Evolutionary conservation across 768 basidiomycete genomes (phyloP), one percentile per base, ranked within the genome.

Genomic region (Psilocybe cyanescens): DNA sequence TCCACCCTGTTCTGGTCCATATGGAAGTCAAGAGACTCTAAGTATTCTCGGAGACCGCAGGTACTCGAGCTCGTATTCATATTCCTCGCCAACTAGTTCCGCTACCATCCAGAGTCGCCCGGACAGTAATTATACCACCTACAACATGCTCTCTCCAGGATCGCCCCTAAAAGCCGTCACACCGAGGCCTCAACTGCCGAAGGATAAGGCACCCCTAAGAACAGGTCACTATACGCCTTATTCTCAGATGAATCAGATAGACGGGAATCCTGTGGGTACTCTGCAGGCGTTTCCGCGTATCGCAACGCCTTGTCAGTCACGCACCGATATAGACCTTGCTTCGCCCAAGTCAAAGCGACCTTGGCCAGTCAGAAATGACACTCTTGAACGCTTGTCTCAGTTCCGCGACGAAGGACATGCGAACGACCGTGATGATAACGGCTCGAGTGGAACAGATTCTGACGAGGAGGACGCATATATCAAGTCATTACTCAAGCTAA

Each of bases 251-350:
- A 44, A 57, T 28, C 33, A 55, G 6, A 24, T 1, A 37, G 37
- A 55, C 54, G 28, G 55, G 11, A 58, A 61, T 31, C 50, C 49
- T 1, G 60, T 58, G 6, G 60, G 60, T 14, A 59, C 52, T 14
- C 37, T 65, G 29, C 62, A 61, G 11, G 60, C 63, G 9, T 65
- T 62, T 49, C 61, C 66, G 46, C 61, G 55, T 19, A 61, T 62
- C 51, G 30, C 60, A 41, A 58, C 53, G 19, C 41, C 54, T 3
- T 29, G 46, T 48, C 33, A 60, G 35, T 46, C 64, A 41, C 64
- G 58, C 16, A 45, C 58, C 46, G 44, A 62, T 51, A 56, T 65
- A 30, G 48, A 55, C 54, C 49, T 59, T 30, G 48, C 57, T 30
- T 61, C 60, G 6, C 60, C 64, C 7, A 60, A 61, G 33, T 47